Evolutionary conservation across 2,329 filamentous ascomycete species (phyloP).

Genomic region (Boeremia lycopersici): DNA sequence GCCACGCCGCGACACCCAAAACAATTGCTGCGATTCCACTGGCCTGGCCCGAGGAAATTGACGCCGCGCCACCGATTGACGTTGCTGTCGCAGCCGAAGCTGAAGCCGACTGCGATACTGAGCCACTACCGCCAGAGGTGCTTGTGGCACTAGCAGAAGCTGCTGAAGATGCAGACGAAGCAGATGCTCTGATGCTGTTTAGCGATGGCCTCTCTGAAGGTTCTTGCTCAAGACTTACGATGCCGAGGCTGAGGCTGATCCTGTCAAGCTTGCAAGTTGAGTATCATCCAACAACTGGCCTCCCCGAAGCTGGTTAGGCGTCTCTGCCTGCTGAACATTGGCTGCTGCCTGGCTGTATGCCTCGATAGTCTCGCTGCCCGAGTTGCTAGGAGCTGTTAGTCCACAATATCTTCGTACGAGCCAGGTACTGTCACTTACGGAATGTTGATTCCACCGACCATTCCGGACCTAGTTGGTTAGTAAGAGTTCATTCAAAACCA

Average conservation of each 20-base stretch:
- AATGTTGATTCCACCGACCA: constrained; percentile 15
- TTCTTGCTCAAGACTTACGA: not conserved
- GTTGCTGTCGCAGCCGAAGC: constrained; percentile 2
- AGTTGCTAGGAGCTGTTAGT: not conserved
- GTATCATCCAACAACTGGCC: constrained; percentile 23
- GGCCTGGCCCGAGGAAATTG: not conserved
- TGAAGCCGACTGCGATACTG: not conserved
- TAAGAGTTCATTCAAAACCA: not conserved
- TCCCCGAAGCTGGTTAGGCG: constrained; percentile 12
- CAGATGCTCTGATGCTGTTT: constrained; percentile 1
- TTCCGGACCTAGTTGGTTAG: not conserved
- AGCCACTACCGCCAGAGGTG: not conserved
- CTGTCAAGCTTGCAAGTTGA: constrained; percentile 20
- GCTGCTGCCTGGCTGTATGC: constrained; percentile 8
- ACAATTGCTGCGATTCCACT: constrained; percentile 6
- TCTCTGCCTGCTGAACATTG: not conserved
- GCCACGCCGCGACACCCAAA: constrained; percentile 15
- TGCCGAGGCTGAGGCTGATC: constrained; percentile 5
- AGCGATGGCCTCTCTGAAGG: not conserved
- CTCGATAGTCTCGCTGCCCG: constrained; percentile 5
- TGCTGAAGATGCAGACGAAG: constrained; percentile 2
- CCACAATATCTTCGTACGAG: not conserved
- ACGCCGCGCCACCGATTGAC: not conserved
- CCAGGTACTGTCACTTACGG: not conserved
- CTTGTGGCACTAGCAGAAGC: constrained; percentile 5